These are phyloP conservation scores for Sistotremastrum suecicum DNA, from an alignment of 768 basidiomycete species.

Conservation along the genomic window DNA sequence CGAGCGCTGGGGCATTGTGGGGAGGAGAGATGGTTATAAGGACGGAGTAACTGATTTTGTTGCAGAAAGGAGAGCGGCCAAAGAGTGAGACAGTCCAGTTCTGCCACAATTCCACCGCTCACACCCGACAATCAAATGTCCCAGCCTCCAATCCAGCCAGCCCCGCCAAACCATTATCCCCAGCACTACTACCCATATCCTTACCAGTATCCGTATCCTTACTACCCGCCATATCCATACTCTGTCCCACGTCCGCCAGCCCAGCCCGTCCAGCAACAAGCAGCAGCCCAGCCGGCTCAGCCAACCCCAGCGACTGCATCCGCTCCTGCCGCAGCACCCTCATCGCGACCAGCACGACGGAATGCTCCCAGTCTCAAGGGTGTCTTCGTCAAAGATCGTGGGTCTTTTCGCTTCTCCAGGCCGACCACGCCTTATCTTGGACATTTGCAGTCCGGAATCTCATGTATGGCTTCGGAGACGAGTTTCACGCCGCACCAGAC, in stretches of 20 bases:
- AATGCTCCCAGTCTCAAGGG: slow-evolving; percentile 62
- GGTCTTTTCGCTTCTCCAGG: slow-evolving; percentile 16
- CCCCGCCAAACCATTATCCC: too few relatives aligned
- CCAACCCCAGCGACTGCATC: slow-evolving; percentile 10
- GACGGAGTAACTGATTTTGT: background rate
- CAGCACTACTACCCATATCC: too few relatives aligned
- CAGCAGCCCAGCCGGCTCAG: slow-evolving; percentile 11
- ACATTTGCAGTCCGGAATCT: slow-evolving; percentile 51
- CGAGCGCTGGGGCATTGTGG: background rate
- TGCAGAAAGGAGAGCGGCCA: too few relatives aligned
- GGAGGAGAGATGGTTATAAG: slow-evolving; percentile 6
- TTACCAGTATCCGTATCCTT: too few relatives aligned
- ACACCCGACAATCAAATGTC: slow-evolving; percentile 13
- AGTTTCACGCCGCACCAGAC: slow-evolving; percentile 75
- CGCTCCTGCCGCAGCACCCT: slow-evolving; percentile 14
- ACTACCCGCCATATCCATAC: slow-evolving; percentile 42
- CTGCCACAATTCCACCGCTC: background rate
- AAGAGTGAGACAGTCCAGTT: too few relatives aligned
- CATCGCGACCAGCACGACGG: slow-evolving; percentile 19
- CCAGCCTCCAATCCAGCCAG: background rate
- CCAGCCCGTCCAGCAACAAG: slow-evolving; percentile 15
- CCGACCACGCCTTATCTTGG: background rate
- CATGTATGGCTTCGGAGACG: slow-evolving; percentile 93
- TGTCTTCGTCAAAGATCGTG: slow-evolving; percentile 69
- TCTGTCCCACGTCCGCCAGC: slow-evolving; percentile 36